Evolutionary conservation across 345 rosid genomes (phyloP), one percentile per base, ranked within the genome.

Genomic region (Salix arbutifolia): DNA sequence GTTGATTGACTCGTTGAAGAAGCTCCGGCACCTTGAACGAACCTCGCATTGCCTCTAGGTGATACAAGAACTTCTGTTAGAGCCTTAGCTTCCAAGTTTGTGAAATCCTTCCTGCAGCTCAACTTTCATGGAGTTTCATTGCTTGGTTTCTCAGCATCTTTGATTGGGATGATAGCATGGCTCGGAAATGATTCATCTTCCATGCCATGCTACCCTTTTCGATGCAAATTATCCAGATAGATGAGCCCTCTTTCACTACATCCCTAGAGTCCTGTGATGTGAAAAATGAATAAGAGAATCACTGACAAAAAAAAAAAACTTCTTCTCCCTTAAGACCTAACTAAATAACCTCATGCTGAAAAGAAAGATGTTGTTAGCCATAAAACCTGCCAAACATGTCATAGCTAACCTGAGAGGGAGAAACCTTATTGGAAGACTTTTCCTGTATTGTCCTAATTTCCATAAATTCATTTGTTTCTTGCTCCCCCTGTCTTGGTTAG

Each of bases 401-500:
- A 33, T 33, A 33, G 37, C 50, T 70, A 26, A 19, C 21, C 44
- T 7, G 56, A 23, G 60, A 35, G 21, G 52, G 70, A 19, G 48
- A 70, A 28, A 50, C 46, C 38, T 77, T 80, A 69, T 56, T 68
- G 58, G 40, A 73, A 53, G 26, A 74, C 66, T n/a, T 53, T 53
- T 53, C 60, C 4, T 53, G 60, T 79, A 52, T 7, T 53, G 25
- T 53, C 60, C 23, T 53, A 53, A 53, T 53, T 53, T 53, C 60
- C 66, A 61, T 1, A 28, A 48, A 67, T 78, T 58, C 30, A 14
- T 70, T 72, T 69, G 79, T 19, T 77, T 74, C 79, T 77, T 83
- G 26, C 48, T 56, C 21, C 81, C 81, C 26, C 81, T 81, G 31
- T 82, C 90, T 31, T 76, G 87, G 70, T 79, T 69, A 68, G 65